These are phyloP conservation scores for Phanerochaete sordida DNA, from an alignment of 768 basidiomycete species.

Conservation along the genomic window DNA sequence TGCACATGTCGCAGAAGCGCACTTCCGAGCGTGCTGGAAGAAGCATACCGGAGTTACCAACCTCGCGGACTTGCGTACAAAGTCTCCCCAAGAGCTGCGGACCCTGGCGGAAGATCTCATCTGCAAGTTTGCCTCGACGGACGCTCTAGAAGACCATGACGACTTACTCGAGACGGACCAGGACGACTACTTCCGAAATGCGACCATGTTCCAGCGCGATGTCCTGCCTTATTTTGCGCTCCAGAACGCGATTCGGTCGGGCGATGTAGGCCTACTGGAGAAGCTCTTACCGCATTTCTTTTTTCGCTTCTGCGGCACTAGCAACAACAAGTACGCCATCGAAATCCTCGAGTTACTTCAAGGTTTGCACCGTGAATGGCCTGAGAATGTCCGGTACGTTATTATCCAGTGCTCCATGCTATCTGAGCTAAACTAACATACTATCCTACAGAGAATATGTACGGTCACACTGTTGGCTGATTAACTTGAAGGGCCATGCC, in stretches of 20 bases:
- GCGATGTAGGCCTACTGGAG: constrained; percentile 35
- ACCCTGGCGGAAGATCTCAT: constrained; percentile 26
- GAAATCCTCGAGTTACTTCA: constrained; percentile 15
- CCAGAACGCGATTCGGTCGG: constrained; percentile 8
- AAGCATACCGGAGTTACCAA: constrained; percentile 19
- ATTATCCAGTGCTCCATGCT: background rate
- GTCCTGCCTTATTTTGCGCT: constrained; percentile 13
- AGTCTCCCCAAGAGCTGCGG: constrained; percentile 24
- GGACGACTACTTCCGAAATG: background rate
- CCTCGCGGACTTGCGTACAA: constrained; percentile 23
- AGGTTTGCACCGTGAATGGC: background rate
- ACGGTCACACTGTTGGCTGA: constrained; percentile 28
- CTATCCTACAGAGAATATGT: constrained; percentile 22
- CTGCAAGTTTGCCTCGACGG: constrained; percentile 25
- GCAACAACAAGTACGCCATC: constrained; percentile 30
- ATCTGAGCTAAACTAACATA: background rate
- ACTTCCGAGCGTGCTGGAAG: constrained; percentile 31
- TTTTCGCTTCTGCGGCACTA: constrained; percentile 32
- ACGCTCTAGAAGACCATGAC: constrained; percentile 22
- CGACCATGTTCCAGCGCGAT: background rate
- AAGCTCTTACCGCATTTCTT: constrained; percentile 27
- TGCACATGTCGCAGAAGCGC: constrained; percentile 33
- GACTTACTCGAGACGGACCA: constrained; percentile 7
- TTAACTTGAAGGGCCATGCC: constrained; percentile 26
- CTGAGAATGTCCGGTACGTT: background rate